Evolutionary conservation across 192 early-diverging fungal genomes (phyloP).

Genomic region (Backusella tarrabulga): DNA sequence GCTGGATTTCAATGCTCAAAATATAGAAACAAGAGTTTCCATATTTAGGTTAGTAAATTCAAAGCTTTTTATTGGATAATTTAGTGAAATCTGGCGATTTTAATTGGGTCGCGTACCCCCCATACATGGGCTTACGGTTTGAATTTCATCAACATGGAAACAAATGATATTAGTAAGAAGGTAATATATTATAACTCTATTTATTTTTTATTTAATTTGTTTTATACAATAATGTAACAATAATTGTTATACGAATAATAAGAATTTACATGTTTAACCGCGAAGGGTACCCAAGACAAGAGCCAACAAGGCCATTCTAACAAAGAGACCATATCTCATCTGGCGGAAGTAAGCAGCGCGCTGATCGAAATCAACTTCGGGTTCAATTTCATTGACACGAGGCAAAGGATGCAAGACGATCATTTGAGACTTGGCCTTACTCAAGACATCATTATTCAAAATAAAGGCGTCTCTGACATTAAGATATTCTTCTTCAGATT

Average conservation of each 20-base stretch:
- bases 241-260: conserved; percentile 3
- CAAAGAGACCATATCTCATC: conserved; percentile 97
- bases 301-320: conserved; percentile 95
- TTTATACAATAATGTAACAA: conserved; percentile 7
- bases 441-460: conserved; percentile 84
- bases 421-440: conserved; percentile 92
- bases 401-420: conserved; percentile 98
- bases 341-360: conserved; percentile 98
- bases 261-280: conserved; percentile 10
- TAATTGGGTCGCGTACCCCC: too few species aligned
- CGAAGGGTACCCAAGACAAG: conserved; percentile 60
- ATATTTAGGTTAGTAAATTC: too few species aligned
- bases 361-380: conserved; percentile 97
- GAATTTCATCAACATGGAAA: background rate
- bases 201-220: conserved; percentile 8
- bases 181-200: background rate
- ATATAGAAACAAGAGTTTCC: too few species aligned
- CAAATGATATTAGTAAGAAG: background rate
- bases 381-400: conserved; percentile 91
- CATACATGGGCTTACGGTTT: too few species aligned
- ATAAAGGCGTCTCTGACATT: conserved; percentile 73
- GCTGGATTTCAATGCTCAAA: too few species aligned
- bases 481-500: conserved; percentile 75
- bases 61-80: too few species aligned
- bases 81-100: too few species aligned